Evolutionary conservation across 2,329 filamentous ascomycete species (phyloP).

Genomic region (Nemania serpens): DNA sequence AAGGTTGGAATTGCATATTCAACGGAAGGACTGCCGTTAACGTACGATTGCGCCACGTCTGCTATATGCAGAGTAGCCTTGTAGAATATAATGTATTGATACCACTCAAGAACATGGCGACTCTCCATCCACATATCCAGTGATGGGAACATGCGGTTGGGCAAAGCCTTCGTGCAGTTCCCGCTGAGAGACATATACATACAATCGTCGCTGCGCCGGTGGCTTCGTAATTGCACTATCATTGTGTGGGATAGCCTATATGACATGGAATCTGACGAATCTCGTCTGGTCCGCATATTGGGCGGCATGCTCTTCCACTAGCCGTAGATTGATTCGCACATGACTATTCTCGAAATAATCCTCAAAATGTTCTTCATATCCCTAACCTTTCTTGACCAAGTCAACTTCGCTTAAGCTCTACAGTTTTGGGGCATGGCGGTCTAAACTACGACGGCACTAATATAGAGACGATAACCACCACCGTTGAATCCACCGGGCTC

Average conservation of each 20-base stretch:
- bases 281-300: background rate
- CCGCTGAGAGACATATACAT: background rate
- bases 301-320: background rate
- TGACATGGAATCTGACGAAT: background rate
- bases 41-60: constrained; percentile 2
- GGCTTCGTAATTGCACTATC: background rate
- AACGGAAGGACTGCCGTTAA: constrained; percentile 23
- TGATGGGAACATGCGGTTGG: background rate
- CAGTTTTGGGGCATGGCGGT: background rate
- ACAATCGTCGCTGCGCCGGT: background rate
- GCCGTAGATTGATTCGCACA: background rate
- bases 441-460: background rate
- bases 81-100: constrained; percentile 39
- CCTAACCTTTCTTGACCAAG: background rate
- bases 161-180: background rate
- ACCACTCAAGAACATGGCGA: constrained; percentile 27
- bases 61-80: constrained; percentile 18
- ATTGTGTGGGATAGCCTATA: background rate
- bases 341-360: background rate
- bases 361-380: background rate
- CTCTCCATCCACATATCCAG: background rate
- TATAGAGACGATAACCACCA: background rate
- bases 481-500: background rate
- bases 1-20: background rate
- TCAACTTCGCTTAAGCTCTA: background rate